Evolutionary conservation across 495 filamentous ascomycete genomes (phyloP).

Genomic region (Penicillium coprophilum): DNA sequence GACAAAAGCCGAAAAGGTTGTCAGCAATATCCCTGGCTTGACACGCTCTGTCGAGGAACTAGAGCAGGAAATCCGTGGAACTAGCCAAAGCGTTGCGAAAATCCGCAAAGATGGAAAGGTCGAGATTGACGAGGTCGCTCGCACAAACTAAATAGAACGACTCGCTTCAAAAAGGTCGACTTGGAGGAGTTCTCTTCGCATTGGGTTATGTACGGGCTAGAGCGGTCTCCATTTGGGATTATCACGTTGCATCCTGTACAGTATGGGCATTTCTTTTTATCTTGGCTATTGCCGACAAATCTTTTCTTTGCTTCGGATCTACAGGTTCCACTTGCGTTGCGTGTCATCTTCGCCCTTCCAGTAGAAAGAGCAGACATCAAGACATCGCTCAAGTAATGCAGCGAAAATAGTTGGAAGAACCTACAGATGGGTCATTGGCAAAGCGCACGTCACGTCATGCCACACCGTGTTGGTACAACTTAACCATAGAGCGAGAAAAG

Average conservation of each 20-base stretch:
- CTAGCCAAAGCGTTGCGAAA: constrained; percentile 52
- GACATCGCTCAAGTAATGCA: too few relatives aligned
- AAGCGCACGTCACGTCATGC: too few relatives aligned
- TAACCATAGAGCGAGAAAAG: not conserved
- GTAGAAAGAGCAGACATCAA: not conserved
- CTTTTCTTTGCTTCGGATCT: constrained; percentile 3
- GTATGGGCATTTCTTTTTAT: constrained; percentile 24
- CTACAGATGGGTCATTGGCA: too few relatives aligned
- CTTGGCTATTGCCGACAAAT: constrained; percentile 15
- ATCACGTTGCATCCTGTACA: constrained; percentile 16
- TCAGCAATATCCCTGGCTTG: constrained; percentile 27
- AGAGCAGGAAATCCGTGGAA: constrained; percentile 37
- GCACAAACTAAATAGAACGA: constrained; percentile 22
- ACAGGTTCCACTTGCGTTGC: not conserved
- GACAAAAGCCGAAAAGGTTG: constrained; percentile 25
- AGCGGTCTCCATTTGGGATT: constrained; percentile 17
- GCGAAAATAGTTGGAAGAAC: too few relatives aligned
- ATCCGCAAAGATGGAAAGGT: constrained; percentile 69
- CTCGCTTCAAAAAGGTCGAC: constrained; percentile 1
- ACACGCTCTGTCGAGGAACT: constrained; percentile 36
- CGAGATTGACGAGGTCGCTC: constrained; percentile 58
- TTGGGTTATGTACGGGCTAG: constrained; percentile 19
- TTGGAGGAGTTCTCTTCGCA: constrained; percentile 11
- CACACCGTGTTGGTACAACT: too few relatives aligned
- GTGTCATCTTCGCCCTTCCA: not conserved